Base-by-base conservation (phyloP, 495 filamentous ascomycete genomes). In the Xanthoparmelia taractica region DNA sequence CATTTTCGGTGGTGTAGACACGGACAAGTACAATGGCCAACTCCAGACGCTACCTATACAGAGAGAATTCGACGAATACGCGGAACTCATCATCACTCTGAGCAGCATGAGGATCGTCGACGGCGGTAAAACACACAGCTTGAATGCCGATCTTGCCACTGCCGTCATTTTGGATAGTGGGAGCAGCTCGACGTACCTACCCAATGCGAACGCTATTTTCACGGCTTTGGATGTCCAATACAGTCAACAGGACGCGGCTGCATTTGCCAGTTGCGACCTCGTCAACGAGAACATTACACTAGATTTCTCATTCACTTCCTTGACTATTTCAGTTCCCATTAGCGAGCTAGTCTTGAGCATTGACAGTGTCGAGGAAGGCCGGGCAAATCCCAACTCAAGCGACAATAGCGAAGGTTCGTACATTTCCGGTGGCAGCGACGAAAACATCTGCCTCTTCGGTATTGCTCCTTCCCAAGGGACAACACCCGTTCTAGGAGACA, bases 1-100 rank as follows among this genome's bases (percentile, higher is more conserved):
- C 60, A 77, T 98, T 17, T 98, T 98, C 68, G 94, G 94, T 33
- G 94, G 94, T 56, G 85, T 98, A 59, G 88, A 98, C 74, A 87
- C 85, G 1, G 86, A 79, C 38, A 90, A 92, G 68, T 97, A 86
- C 73, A 74, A 74, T 8, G 91, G 90, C 31, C 66, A 76, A 3
- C 84, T 98, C 8, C 72, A 83, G 55, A 93, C 87, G 4, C 76
- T 97, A 1, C 93, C 93, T 8, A 81, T 97, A 63, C 81, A 89
- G 61, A 77, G 78, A 55, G 74, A 80, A 68, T 72, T 72, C 23
- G 83, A 84, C 13, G 68, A 75, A 57, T 90, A 83, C 67, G 75
- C 82, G n/a, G 87, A 93, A 67, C 91, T 97, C 71, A 72, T 92
- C 65, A 87, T 97, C 72, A 90, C 87, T 15, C 74, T 97, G 29